Base-by-base conservation (phyloP, 176 grass and related monocot species). In the Canna indica region DNA sequence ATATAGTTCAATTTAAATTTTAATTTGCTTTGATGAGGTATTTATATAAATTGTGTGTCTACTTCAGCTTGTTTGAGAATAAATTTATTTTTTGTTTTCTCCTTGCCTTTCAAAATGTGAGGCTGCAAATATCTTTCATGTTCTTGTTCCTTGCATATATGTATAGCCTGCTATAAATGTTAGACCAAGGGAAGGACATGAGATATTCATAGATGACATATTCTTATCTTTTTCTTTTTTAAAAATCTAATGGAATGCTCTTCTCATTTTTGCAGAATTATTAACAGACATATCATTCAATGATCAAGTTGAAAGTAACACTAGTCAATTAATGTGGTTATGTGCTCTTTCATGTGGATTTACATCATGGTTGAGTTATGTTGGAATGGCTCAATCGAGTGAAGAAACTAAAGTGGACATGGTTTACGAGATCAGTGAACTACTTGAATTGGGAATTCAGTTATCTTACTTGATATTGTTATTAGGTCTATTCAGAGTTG, bases 401-500 rank as follows among this genome's bases (percentile, higher is more conserved):
- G 88, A 87, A n/a, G 88, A 81, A 73, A 44, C 13, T 59, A 91
- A 78, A 64, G 5, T 90, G 41, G 77, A 97, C 72, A 71, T 83
- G 82, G 86, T 92, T 67, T 97, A 92, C 27, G 81, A 92, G 67
- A 79, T 90, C 1, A 84, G 94, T 8, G 94, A 97, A 78, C 81
- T 97, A 41, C 92, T 97, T 29, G 94, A 97, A 75, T 58, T 97
- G 64, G 94, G 94, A 64, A 97, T 97, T 59, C 94, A 97, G 39
- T 75, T 97, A 15, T 92, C 88, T 12, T 97, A 92, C 75, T 79
- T 97, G 54, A 79, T 97, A 25, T 83, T 86, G 70, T 73, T 97
- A 58, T 77, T 97, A 44, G 94, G 83, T 2, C 86, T 97, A 16
- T 89, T 97, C 73, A 86, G 94, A 71, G 84, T 83, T 81, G 94